Percentiles rank a stretch among this genome's conserved stretches.
phyloP scores from a whole-genome alignment of 2,329 filamentous ascomycete species.

The Aspergillus costaricaensis region DNA sequence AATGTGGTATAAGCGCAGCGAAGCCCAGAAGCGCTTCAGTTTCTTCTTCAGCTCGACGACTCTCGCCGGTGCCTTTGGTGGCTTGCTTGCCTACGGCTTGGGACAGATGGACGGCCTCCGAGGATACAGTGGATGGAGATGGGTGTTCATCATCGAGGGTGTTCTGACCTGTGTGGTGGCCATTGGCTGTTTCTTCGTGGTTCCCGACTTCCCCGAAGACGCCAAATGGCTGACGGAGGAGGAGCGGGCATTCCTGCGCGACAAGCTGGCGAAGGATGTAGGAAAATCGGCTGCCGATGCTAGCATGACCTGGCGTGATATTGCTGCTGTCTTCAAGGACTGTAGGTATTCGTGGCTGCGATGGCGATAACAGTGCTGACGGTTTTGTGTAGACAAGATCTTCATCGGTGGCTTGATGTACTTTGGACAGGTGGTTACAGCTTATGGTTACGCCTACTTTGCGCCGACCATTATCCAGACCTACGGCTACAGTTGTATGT shows the following conservation, averaged over 20 bases:
- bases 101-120: conserved; percentile 55
- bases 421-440: conserved; percentile 74
- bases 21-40: conserved; percentile 83
- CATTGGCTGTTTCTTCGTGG: conserved; percentile 60
- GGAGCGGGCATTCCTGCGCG: conserved; percentile 66
- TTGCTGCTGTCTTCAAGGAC: conserved; percentile 68
- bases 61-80: conserved; percentile 61
- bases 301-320: conserved; percentile 60
- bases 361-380: conserved; percentile 15
- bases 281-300: conserved; percentile 65
- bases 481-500: conserved; percentile 59
- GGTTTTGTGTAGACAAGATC: conserved; percentile 54
- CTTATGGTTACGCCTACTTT: conserved; percentile 76
- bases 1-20: conserved; percentile 78
- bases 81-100: conserved; percentile 59
- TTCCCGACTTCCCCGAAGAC: conserved; percentile 72
- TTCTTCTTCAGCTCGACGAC: conserved; percentile 79
- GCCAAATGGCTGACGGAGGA: conserved; percentile 67
- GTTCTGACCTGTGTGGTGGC: conserved; percentile 61
- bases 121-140: conserved; percentile 58
- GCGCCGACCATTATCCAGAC: conserved; percentile 69
- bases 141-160: conserved; percentile 62
- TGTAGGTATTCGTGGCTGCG: conserved; percentile 36
- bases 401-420: conserved; percentile 77
- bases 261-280: conserved; percentile 67